phyloP scores from a whole-genome alignment of 1,284 basidiomycete genomes.

The Marasmius oreades region DNA sequence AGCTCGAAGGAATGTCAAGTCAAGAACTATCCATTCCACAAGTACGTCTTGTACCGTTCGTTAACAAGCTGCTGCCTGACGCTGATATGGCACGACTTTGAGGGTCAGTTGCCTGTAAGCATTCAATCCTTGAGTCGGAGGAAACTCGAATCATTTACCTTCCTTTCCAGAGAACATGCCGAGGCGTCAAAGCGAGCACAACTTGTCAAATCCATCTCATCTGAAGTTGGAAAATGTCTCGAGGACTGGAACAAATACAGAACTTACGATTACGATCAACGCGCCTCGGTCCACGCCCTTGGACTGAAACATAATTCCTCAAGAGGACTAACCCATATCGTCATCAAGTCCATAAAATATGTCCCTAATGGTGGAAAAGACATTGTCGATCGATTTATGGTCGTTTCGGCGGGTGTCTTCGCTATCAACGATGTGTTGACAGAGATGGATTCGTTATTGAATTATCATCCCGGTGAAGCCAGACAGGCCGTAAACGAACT shows the following conservation, averaged over 20 bases:
- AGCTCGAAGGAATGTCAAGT: constrained; percentile 13
- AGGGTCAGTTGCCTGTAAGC: background rate
- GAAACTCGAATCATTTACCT: too few species aligned
- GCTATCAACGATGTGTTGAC: background rate
- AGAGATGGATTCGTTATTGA: background rate
- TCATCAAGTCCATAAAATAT: background rate
- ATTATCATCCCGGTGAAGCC: background rate
- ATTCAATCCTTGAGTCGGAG: too few species aligned
- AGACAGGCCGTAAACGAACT: background rate
- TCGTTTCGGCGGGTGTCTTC: background rate
- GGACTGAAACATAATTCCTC: background rate
- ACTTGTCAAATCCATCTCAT: background rate
- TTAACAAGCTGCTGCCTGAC: too few species aligned
- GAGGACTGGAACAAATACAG: background rate
- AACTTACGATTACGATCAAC: background rate
- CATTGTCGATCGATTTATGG: constrained; percentile 1
- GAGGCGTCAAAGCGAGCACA: too few species aligned
- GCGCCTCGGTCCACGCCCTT: background rate
- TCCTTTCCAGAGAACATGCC: background rate
- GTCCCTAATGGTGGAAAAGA: constrained; percentile 1
- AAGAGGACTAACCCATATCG: background rate
- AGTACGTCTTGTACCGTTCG: too few species aligned
- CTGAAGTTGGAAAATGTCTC: background rate
- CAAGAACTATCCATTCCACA: constrained; percentile 12
- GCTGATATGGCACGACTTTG: too few species aligned